phyloP scores from a whole-genome alignment of 768 basidiomycete species.

The Tephrocybe sp. region DNA sequence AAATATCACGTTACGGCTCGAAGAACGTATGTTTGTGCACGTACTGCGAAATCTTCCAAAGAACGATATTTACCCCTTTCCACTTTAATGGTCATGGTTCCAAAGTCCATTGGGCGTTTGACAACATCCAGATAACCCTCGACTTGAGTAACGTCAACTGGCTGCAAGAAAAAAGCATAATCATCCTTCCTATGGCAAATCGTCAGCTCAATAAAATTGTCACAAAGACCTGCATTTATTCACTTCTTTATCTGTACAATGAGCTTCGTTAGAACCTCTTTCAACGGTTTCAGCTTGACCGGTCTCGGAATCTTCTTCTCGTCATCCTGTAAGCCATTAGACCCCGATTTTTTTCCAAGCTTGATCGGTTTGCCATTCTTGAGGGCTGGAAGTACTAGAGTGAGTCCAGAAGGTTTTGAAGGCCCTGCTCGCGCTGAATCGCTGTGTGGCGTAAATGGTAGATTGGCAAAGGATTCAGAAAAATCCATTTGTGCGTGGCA shows the following conservation, averaged over 20 bases:
- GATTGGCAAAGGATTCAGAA: constrained; percentile 17
- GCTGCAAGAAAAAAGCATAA: constrained; percentile 77
- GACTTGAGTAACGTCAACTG: constrained; percentile 60
- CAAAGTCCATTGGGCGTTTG: constrained; percentile 89
- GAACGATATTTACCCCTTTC: constrained; percentile 73
- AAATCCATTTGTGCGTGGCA: constrained; percentile 20
- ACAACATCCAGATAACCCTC: constrained; percentile 67
- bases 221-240: constrained; percentile 14
- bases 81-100: constrained; percentile 81
- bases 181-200: constrained; percentile 64
- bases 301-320: constrained; percentile 52
- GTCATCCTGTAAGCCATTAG: constrained; percentile 28
- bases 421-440: constrained; percentile 20
- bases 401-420: constrained; percentile 48
- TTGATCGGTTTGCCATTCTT: constrained; percentile 59
- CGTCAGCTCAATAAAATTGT: constrained; percentile 11
- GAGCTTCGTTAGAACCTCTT: constrained; percentile 67
- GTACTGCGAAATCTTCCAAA: constrained; percentile 74
- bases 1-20: constrained; percentile 5
- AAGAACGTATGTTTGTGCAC: constrained; percentile 21
- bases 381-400: constrained; percentile 66
- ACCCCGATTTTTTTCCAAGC: constrained; percentile 38
- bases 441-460: constrained; percentile 9
- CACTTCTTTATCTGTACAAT: constrained; percentile 77
- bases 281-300: constrained; percentile 74